phyloP scores from a whole-genome alignment of 805 yeast genomes.

The Candida ovalis region DNA sequence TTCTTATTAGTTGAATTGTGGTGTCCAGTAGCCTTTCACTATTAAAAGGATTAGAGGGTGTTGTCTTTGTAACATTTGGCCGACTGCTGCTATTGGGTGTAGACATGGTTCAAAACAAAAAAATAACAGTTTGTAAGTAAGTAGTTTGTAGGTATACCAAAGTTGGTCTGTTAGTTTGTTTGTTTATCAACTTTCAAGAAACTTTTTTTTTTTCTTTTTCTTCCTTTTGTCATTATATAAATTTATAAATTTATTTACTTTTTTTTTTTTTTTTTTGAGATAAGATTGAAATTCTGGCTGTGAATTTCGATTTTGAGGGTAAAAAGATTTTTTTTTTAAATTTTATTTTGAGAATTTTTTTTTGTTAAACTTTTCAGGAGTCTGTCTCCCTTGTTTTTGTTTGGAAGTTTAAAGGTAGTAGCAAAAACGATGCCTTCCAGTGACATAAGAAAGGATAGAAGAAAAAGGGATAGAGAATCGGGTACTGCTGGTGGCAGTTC shows the following conservation, averaged over 20 bases:
- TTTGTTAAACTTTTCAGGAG: not conserved
- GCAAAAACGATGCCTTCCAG: constrained; percentile 1
- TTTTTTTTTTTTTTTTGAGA: not conserved
- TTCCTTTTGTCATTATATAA: no score
- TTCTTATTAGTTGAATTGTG: constrained; percentile 26
- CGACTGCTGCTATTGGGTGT: not conserved
- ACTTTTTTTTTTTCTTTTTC: not conserved
- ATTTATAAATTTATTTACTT: no score
- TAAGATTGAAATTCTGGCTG: not conserved
- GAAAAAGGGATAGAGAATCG: constrained; percentile 6
- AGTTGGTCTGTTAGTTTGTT: not conserved
- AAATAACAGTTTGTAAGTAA: not conserved
- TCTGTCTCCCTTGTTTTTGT: not conserved
- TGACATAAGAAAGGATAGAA: constrained; percentile 14
- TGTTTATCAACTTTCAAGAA: not conserved
- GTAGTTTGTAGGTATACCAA: no score
- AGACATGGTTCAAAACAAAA: not conserved
- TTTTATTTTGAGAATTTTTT: not conserved
- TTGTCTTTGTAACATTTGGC: constrained; percentile 6
- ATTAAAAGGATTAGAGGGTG: constrained; percentile 5
- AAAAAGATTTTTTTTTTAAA: not conserved
- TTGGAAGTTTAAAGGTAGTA: not conserved
- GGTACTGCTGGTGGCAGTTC: not conserved
- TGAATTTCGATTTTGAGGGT: not conserved
- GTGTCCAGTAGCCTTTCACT: constrained; percentile 13